phyloP scores from a whole-genome alignment of 805 yeast species.

The Wickerhamomyces subpelliculosus region DNA sequence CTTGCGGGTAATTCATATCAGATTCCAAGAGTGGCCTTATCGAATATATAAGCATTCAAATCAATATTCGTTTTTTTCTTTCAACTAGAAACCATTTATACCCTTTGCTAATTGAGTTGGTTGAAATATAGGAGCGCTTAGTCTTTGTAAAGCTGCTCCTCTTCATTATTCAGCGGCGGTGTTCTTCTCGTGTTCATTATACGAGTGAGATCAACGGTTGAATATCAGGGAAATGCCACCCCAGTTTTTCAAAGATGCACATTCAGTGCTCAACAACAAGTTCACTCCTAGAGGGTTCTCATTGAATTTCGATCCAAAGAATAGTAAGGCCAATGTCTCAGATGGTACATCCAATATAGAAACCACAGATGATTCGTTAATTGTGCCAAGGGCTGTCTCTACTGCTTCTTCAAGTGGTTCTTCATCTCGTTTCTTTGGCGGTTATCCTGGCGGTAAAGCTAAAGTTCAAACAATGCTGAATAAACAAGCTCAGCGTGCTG shows the following conservation, averaged over 20 bases:
- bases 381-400: constrained; percentile 3
- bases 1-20: too few species aligned
- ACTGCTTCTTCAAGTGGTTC: constrained; percentile 7
- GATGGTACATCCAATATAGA: constrained; percentile 1
- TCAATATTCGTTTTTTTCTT: too few species aligned
- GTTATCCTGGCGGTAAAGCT: constrained; percentile 2
- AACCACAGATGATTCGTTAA: constrained; percentile 1
- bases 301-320: constrained; percentile 8
- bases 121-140: too few species aligned
- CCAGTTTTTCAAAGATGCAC: constrained; percentile 20
- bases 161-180: too few species aligned
- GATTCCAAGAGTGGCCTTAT: too few species aligned
- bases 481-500: not conserved
- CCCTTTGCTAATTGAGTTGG: too few species aligned
- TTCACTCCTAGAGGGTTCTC: constrained; percentile 17
- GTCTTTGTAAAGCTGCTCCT: too few species aligned
- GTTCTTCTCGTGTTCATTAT: too few species aligned
- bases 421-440: constrained; percentile 6
- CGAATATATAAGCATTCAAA: too few species aligned
- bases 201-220: too few species aligned
- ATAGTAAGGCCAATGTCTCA: not conserved
- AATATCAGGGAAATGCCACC: constrained; percentile 13
- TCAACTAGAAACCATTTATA: too few species aligned
- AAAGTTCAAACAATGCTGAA: too few species aligned
- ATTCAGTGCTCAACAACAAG: constrained; percentile 12